Evolutionary conservation across 2,329 filamentous ascomycete species (phyloP), one percentile per base, ranked within the genome.

Genomic region (Paecilomyces sp.): DNA sequence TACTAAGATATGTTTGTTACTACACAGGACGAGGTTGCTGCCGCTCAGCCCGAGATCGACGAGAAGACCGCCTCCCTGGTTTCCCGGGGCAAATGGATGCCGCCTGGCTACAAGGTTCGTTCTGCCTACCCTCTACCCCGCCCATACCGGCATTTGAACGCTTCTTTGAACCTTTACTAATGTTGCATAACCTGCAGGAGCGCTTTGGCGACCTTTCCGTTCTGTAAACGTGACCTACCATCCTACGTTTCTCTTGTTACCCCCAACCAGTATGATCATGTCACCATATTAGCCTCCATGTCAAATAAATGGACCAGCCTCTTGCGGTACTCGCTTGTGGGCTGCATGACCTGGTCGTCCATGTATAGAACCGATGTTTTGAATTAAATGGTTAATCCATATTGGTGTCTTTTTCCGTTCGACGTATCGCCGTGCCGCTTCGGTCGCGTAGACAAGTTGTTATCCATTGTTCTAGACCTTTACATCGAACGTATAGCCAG

Each of bases 151-250:
- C 24, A 28, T 53, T 13, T 24, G 47, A 41, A 54, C 52, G 41
- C 8, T 28, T 47, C 24, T 58, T 58, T 60, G 18, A 22, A 53
- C 22, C 24, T 13, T 25, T 53, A 30, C 51, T 53, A 53, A 53
- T 18, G 24, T 59, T 58, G 13, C 76, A 59, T 65, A 62, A 47
- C 67, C 54, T 72, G 67, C 72, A 97, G 93, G 94, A 99, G 87
- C 96, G 92, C 86, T 99, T 97, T 80, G 94, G 94, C 83, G 92
- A 97, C 78, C 88, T 97, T 71, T 93, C 94, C 71, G 82, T 96
- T 71, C 84, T 97, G 78, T 99, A 96, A 86, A 85, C 76, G 61
- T 61, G 61, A 61, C 63, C 53, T 55, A 60, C 55, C 8, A 18
- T 47, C 41, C 41, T 47, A 64, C 64, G 63, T 72, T 65, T 67